Evolutionary conservation across 805 yeast species (phyloP), one percentile per base, ranked within the genome.

Genomic region (Candida endomychidarum): DNA sequence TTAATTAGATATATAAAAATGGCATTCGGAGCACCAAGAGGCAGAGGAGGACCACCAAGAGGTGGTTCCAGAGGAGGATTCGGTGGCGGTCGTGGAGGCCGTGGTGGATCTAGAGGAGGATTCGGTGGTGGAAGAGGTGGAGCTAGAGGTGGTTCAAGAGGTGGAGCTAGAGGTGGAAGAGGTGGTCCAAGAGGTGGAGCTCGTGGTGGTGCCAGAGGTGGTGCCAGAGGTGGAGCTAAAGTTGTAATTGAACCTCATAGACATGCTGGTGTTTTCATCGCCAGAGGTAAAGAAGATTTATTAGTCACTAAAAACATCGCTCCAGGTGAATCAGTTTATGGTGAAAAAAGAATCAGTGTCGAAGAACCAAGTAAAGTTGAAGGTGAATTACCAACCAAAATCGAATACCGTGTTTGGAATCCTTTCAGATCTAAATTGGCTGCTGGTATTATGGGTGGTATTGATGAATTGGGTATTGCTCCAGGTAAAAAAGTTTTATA

Each of bases 381-480:
- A 60, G 85, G 84, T 61, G 86, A 82, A 44, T 86, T 93, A 53
- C 81, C 93, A 52, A 89, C 97, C 61, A 93, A 93, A 78, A 79
- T 82, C 47, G 99, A 93, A 77, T 93, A 93, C 83, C 90, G 99
- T 80, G 99, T 93, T 54, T 93, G 99, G 99, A 93, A 93, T 74
- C 99, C 99, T 50, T 93, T 93, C 86, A 86, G 99, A 83, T 91
- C 98, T 45, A 93, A 93, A 80, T 77, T 93, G 75, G 99, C 99
- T 65, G 99, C 99, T 49, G 99, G 99, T 86, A 87, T 93, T 54
- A 86, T 93, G 88, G 99, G 99, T 74, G 99, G 99, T 85, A 74
- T 93, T 56, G 99, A 91, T 66, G 97, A 93, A 74, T 73, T 93
- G 56, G 95, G 89, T 77, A 86, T 93, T 70, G 95, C 86, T 42